Base-by-base conservation (phyloP, 331 rosid species). In the Erythrophleum ivorense region DNA sequence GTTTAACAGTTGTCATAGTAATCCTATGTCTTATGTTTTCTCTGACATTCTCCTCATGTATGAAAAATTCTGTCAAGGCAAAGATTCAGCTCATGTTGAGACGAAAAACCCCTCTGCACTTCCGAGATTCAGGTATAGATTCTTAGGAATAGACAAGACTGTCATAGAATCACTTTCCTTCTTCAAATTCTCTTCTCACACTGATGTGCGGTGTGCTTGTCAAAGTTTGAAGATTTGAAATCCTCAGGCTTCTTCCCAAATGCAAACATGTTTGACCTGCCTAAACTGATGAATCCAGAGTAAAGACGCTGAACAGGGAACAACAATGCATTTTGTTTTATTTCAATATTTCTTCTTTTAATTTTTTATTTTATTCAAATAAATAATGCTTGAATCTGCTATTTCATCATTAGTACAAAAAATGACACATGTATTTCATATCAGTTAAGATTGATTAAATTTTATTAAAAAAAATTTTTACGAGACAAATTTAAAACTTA, bases 151-250 rank as follows among this genome's bases (percentile, higher is more conserved):
- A 18, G 97, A 94, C 58, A 96, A 92, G 84, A 88, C 91, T 40
- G 89, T 85, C 53, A 88, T 96, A 7, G 98, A 96, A 70, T 89
- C 98, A 49, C 97, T 94, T 36, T 98, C 99, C 18, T 94, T 88
- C 85, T 96, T 96, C 40, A 87, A 88, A 88, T 96, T 96, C 82
- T 94, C 97, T 43, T 76, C 95, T 6, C 94, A 94, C 21, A 89
- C 73, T 76, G 99, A 80, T 96, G 99, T 84, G 69, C 97, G 7
- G 94, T 96, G 14, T 96, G 99, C 77, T 68, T 96, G 4, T 92
- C 99, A 0, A 96, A 94, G 66, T 94, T 94, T 2, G 97, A 92
- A 88, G 97, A 94, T 45, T 91, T 5, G 99, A 96, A 85, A 79
- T 91, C 46, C 90, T 96, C 13, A 85, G 99, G 63, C 72, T 96